A percentile compares a stretch with the other conserved stretches of the same genome.
Evolutionary conservation across 108 stramenopile genomes (phyloP).

Genomic region (Cyclotella kingstonii): DNA sequence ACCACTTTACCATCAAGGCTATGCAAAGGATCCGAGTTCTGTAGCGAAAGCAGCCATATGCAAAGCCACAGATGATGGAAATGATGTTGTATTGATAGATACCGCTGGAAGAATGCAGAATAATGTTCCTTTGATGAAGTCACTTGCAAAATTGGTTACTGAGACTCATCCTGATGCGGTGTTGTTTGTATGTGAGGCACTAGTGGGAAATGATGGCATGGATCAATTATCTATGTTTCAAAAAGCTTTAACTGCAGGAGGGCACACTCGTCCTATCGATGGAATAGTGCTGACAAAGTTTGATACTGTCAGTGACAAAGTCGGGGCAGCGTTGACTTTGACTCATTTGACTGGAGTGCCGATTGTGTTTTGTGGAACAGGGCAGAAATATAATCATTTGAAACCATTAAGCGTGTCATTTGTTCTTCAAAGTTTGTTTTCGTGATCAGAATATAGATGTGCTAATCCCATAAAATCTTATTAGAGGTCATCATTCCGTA

Average conservation of each 20-base stretch:
- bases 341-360: conserved; percentile 95
- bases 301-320: conserved; percentile 98
- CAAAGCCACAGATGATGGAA: conserved; percentile 73
- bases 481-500: too few species aligned
- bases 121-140: conserved; percentile 95
- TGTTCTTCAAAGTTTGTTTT: conserved; percentile 87
- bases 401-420: conserved; percentile 80
- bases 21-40: conserved; percentile 89
- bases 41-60: conserved; percentile 90
- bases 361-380: conserved; percentile 94
- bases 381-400: conserved; percentile 98
- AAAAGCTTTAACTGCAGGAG: conserved; percentile 76
- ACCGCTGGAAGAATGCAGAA: conserved; percentile 98
- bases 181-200: conserved; percentile 95
- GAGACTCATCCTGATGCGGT: conserved; percentile 91
- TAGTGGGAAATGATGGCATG: conserved; percentile 97
- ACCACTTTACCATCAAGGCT: conserved; percentile 92
- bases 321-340: conserved; percentile 94
- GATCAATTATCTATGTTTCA: conserved; percentile 95
- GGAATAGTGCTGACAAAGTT: conserved; percentile 97
- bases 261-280: conserved; percentile 79
- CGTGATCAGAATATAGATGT: conserved; percentile 17
- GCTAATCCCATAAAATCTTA: too few species aligned
- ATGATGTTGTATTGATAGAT: conserved; percentile 95
- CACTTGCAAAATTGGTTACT: conserved; percentile 86